Conservation (phyloP, 495 filamentous ascomycete species). For the Neurospora sp. region DNA sequence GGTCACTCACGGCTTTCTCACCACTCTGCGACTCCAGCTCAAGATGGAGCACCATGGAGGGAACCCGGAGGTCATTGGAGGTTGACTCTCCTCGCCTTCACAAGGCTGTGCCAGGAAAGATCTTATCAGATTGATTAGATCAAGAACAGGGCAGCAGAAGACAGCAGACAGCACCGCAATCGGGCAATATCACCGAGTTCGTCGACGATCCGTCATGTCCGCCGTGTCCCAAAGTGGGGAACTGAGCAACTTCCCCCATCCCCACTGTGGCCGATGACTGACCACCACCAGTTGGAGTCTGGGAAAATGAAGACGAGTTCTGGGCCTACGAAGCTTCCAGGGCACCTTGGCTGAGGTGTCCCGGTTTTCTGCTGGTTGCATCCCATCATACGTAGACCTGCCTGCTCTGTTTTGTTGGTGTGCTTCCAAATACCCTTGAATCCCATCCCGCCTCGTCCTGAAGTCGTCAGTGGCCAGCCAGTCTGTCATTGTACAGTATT, state of each 20-base stretch:
- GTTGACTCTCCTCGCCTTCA: background rate
- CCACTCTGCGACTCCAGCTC: background rate
- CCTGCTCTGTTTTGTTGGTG: background rate
- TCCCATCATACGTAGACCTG: background rate
- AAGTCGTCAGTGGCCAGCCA: background rate
- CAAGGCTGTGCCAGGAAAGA: background rate
- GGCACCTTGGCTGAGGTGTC: background rate
- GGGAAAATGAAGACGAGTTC: background rate
- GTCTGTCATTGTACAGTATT: background rate
- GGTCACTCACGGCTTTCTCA: background rate
- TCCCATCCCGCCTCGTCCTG: background rate
- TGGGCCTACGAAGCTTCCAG: background rate
- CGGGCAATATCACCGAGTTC: background rate
- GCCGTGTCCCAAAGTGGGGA: background rate
- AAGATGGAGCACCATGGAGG: background rate
- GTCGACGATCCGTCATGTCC: background rate
- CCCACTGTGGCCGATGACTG: background rate
- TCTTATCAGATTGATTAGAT: background rate
- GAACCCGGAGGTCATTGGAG: background rate
- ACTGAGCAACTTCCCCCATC: background rate
- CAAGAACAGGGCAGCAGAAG: background rate
- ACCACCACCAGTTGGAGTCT: background rate
- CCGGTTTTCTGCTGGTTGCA: background rate
- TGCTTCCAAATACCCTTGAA: background rate
- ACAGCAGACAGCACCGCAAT: background rate